Percentiles rank a stretch among this genome's conserved stretches.
phyloP scores from a whole-genome alignment of 257 asterid species.

The Eucommia ulmoides region DNA sequence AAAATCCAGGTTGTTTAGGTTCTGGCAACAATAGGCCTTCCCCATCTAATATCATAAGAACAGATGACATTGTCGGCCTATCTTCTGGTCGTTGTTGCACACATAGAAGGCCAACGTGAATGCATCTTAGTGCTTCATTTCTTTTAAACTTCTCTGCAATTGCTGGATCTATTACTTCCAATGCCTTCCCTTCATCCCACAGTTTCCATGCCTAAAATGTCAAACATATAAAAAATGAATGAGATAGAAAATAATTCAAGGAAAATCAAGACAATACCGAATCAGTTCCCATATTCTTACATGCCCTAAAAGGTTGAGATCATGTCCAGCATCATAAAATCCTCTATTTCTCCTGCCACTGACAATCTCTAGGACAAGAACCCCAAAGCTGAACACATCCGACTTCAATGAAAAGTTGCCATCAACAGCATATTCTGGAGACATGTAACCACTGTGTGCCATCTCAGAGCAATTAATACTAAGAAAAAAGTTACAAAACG shows the following conservation, averaged over 20 bases:
- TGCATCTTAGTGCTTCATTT: conserved; percentile 16
- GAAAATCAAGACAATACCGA: background rate
- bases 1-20: conserved; percentile 23
- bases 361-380: conserved; percentile 21
- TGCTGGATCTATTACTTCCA: conserved; percentile 12
- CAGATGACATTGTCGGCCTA: conserved; percentile 19
- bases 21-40: conserved; percentile 7
- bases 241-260: background rate
- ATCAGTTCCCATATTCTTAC: conserved; percentile 8
- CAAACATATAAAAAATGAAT: background rate
- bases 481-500: background rate
- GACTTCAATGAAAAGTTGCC: conserved; percentile 23
- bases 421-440: conserved; percentile 26
- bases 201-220: conserved; percentile 17
- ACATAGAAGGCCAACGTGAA: conserved; percentile 21
- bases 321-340: conserved; percentile 19
- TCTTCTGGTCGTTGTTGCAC: conserved; percentile 22
- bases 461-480: background rate
- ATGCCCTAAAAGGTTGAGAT: conserved; percentile 24
- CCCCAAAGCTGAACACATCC: conserved; percentile 27
- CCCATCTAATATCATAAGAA: conserved; percentile 10
- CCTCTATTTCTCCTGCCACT: conserved; percentile 21
- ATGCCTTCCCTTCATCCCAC: conserved; percentile 23
- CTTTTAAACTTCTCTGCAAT: conserved; percentile 3
- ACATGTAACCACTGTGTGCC: conserved; percentile 20